Conservation (phyloP, 805 yeast species). For the Metschnikowia borealis region DNA sequence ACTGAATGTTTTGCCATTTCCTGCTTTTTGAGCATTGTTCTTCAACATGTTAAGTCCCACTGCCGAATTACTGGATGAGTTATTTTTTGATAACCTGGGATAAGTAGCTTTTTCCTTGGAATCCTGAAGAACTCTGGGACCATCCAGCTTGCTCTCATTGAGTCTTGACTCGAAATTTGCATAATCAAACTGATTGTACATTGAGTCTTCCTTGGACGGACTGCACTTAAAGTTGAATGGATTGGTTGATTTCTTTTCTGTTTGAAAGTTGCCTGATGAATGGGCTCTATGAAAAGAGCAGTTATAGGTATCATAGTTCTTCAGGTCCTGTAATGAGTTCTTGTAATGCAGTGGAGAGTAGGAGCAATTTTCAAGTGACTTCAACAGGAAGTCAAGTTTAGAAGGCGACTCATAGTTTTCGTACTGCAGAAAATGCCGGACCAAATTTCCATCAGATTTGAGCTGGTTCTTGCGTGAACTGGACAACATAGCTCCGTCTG, state of each 20-base stretch:
- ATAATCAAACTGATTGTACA: conserved; percentile 6
- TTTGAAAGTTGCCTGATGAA: conserved; percentile 32
- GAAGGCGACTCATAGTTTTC: not conserved
- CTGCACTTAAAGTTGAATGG: not conserved
- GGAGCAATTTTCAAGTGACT: not conserved
- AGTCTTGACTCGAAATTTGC: conserved; percentile 5
- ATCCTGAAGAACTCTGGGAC: conserved; percentile 3
- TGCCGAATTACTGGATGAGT: conserved; percentile 31
- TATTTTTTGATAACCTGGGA: conserved; percentile 28
- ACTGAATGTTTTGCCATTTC: not conserved
- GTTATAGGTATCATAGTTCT: not conserved
- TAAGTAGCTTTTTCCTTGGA: conserved; percentile 29
- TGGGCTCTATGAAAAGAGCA: conserved; percentile 22
- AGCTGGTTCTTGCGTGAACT: not conserved
- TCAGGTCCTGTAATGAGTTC: not conserved
- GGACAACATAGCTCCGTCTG: not conserved
- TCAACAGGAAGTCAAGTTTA: not conserved
- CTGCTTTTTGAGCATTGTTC: conserved; percentile 17
- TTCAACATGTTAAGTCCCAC: conserved; percentile 38
- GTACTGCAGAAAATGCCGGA: not conserved
- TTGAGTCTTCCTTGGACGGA: conserved; percentile 4
- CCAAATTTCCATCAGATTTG: conserved; percentile 2
- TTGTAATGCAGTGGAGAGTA: not conserved
- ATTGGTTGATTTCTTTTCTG: not conserved
- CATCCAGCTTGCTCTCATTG: conserved; percentile 9